Conservation (phyloP, 495 filamentous ascomycete genomes). For the Pyronema domesticum region DNA sequence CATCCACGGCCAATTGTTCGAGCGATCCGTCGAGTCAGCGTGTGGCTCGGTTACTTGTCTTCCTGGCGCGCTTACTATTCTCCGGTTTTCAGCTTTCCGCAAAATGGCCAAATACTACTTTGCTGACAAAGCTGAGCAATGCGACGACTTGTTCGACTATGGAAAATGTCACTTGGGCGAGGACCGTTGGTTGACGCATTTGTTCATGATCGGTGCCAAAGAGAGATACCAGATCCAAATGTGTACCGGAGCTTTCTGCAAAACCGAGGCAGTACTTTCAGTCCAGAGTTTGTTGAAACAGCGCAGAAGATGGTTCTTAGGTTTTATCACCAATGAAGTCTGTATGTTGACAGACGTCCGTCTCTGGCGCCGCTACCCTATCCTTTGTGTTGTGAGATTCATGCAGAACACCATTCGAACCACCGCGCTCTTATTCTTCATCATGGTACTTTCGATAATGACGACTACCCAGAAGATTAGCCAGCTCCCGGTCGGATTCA, state of each 20-base stretch:
- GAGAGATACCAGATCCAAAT: conserved; percentile 90
- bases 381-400: conserved; percentile 76
- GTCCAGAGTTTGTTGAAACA: conserved; percentile 81
- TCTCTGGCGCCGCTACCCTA: conserved; percentile 79
- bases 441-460: conserved; percentile 74
- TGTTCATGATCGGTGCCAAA: conserved; percentile 96
- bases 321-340: conserved; percentile 94
- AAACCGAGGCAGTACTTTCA: conserved; percentile 90
- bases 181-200: conserved; percentile 92
- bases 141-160: conserved; percentile 91
- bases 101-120: conserved; percentile 99
- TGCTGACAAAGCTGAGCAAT: conserved; percentile 89
- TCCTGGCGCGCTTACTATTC: conserved; percentile 82
- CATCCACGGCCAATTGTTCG: conserved; percentile 91
- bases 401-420: conserved; percentile 96
- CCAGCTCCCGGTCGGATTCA: conserved; percentile 82
- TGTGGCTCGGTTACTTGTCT: conserved; percentile 92
- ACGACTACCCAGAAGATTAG: conserved; percentile 61
- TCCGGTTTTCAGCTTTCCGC: conserved; percentile 90
- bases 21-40: conserved; percentile 87
- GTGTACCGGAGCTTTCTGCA: conserved; percentile 94
- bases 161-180: conserved; percentile 92
- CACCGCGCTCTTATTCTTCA: conserved; percentile 86
- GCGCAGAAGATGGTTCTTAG: conserved; percentile 88
- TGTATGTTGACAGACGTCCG: conserved; percentile 95